These are phyloP conservation scores for Talaromyces borbonicus DNA, from an alignment of 495 filamentous ascomycete species.

Conservation along the genomic window DNA sequence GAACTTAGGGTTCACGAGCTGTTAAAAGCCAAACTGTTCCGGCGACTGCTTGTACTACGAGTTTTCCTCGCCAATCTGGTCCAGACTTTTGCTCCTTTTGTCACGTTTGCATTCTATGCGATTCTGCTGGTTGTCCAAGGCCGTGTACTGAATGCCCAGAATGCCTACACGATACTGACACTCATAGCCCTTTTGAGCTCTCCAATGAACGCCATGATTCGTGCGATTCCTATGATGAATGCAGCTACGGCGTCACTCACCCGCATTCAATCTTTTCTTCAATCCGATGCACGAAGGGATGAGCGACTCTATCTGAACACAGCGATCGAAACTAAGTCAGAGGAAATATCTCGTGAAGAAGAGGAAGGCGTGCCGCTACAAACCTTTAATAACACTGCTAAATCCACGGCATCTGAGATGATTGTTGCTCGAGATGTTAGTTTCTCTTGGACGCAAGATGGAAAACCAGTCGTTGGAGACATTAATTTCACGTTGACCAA, in stretches of 20 bases:
- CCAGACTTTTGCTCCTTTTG: not conserved
- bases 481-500: constrained; percentile 30
- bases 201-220: constrained; percentile 10
- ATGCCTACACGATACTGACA: constrained; percentile 75
- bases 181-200: constrained; percentile 41
- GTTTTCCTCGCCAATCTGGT: not conserved
- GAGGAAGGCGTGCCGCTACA: not conserved
- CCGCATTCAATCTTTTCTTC: constrained; percentile 11
- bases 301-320: not conserved
- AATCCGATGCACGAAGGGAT: constrained; percentile 10
- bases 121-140: not conserved
- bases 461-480: constrained; percentile 32
- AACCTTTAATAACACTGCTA: not conserved
- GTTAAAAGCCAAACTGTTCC: constrained; percentile 42
- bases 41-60: constrained; percentile 26
- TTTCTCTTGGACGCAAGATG: constrained; percentile 42
- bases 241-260: constrained; percentile 8
- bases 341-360: not conserved
- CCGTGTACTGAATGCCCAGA: constrained; percentile 52
- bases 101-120: constrained; percentile 1
- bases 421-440: constrained; percentile 32
- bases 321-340: not conserved
- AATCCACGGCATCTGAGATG: not conserved
- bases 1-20: constrained; percentile 47
- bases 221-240: constrained; percentile 9